Conservation (phyloP, 768 basidiomycete genomes). For the Trametes cingulata region DNA sequence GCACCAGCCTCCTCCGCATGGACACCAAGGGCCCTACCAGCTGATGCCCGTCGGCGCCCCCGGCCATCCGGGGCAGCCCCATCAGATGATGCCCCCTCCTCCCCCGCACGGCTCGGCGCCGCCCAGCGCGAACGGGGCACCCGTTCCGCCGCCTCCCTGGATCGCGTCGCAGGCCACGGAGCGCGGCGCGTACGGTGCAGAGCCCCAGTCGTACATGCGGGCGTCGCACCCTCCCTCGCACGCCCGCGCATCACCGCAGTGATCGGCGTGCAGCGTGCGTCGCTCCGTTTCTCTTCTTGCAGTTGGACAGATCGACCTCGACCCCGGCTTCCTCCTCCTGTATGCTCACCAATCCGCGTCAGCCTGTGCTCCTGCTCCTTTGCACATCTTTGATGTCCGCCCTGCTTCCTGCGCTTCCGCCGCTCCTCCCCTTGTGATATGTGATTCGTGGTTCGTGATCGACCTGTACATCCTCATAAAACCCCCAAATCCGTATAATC, state of each 20-base stretch:
- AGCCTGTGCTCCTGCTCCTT: too few species aligned
- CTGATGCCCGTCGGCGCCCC: constrained; percentile 22
- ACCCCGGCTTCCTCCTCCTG: too few species aligned
- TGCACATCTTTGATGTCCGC: not conserved
- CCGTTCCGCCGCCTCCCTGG: constrained; percentile 29
- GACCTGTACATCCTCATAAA: not conserved
- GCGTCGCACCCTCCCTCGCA: constrained; percentile 44
- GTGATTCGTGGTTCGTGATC: too few species aligned
- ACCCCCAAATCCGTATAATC: not conserved
- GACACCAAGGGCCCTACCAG: constrained; percentile 24
- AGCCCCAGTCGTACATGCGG: constrained; percentile 51
- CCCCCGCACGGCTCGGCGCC: constrained; percentile 18
- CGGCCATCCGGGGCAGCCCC: constrained; percentile 13
- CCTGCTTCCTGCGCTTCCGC: not conserved
- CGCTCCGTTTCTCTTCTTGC: not conserved
- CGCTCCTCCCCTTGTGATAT: not conserved
- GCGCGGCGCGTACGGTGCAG: constrained; percentile 19
- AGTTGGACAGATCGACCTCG: not conserved
- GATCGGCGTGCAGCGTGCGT: not conserved
- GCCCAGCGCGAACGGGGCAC: constrained; percentile 19
- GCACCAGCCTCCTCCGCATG: constrained; percentile 13
- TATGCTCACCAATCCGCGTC: not conserved
- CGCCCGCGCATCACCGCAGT: constrained; percentile 38
- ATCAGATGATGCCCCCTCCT: constrained; percentile 28
- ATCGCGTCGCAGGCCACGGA: constrained; percentile 11